Evolutionary conservation across 805 yeast species (phyloP), one percentile per base, ranked within the genome.

Genomic region (Ogataea pini): DNA sequence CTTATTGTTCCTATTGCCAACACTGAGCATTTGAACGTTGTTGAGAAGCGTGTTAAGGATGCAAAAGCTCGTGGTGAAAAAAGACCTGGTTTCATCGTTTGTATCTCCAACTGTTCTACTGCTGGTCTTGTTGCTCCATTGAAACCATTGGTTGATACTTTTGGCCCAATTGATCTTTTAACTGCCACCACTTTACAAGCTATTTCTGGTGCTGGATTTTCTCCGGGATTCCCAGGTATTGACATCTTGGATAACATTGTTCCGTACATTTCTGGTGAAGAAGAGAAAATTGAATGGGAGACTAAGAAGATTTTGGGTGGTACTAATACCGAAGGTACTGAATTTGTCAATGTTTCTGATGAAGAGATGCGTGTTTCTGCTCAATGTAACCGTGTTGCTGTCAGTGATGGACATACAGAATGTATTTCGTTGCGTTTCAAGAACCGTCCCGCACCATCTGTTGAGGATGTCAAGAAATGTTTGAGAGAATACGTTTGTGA

Each of bases 251-350:
- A 94, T 72, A 94, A 94, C 72, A 79, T 94, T 57, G 89, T 94
- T 47, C 99, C 99, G 36, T 94, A 75, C 77, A 94, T 94, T 64
- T 77, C 90, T 56, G 97, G 98, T 39, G 99, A 94, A 72, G 99
- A 94, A 73, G 99, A 94, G 59, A 94, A 94, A 73, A 89, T 94
- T 60, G 99, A 94, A 72, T 90, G 96, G 95, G 99, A 94, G 75
- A 90, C 98, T 46, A 87, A 89, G 66, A 94, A 94, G 75, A 94
- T 94, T 56, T 77, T 94, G 61, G 97, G 97, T 55, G 65, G 73
- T 46, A 60, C 83, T 31, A 76, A 81, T 46, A 62, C 62, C 1
- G 77, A 70, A 31, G 83, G 82, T 37, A 68, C 71, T 39, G 80
- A 79, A 18, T 80, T 89, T 56, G 74, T 75, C 13, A 70, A 82